phyloP scores from a whole-genome alignment of 768 basidiomycete species.

The Boletus reticulatus region DNA sequence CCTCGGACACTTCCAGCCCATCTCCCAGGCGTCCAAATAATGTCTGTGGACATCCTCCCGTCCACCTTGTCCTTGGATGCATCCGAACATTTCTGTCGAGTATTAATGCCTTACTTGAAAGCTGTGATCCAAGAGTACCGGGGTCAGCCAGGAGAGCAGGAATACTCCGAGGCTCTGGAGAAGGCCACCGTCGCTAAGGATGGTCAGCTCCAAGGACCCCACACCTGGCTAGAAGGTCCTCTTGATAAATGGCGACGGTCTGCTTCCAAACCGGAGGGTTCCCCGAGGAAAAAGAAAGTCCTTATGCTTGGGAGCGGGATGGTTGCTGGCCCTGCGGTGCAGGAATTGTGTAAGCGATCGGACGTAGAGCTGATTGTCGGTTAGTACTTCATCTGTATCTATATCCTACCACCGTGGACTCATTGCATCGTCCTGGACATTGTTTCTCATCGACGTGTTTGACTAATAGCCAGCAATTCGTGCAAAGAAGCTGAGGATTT shows the following conservation, averaged over 20 bases:
- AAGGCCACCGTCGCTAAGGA: conserved; percentile 66
- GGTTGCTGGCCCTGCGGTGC: conserved; percentile 88
- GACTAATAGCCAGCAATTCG: conserved; percentile 67
- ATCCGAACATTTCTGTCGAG: conserved; percentile 69
- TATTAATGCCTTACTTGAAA: conserved; percentile 66
- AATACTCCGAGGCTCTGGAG: conserved; percentile 46
- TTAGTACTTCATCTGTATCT: conserved; percentile 37
- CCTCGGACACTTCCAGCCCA: conserved; percentile 41
- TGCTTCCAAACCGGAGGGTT: neutral
- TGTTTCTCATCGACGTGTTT: conserved; percentile 3
- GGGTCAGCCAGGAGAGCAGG: conserved; percentile 25
- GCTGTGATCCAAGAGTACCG: conserved; percentile 47
- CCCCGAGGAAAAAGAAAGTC: conserved; percentile 55
- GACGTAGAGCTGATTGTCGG: conserved; percentile 78
- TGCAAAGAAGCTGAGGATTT: conserved; percentile 53
- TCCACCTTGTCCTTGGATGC: conserved; percentile 82
- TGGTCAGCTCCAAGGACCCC: conserved; percentile 53
- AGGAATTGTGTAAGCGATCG: conserved; percentile 58
- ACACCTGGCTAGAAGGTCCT: conserved; percentile 56
- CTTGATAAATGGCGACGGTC: conserved; percentile 44
- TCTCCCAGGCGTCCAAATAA: conserved; percentile 67
- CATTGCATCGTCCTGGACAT: conserved; percentile 11
- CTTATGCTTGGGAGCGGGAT: conserved; percentile 92
- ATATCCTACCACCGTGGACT: conserved; percentile 13
- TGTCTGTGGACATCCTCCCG: conserved; percentile 91